Percentiles rank a stretch among this genome's conserved stretches.
Evolutionary conservation across 75 land plant species (phyloP).

Genomic region (Cryptomeria japonica): DNA sequence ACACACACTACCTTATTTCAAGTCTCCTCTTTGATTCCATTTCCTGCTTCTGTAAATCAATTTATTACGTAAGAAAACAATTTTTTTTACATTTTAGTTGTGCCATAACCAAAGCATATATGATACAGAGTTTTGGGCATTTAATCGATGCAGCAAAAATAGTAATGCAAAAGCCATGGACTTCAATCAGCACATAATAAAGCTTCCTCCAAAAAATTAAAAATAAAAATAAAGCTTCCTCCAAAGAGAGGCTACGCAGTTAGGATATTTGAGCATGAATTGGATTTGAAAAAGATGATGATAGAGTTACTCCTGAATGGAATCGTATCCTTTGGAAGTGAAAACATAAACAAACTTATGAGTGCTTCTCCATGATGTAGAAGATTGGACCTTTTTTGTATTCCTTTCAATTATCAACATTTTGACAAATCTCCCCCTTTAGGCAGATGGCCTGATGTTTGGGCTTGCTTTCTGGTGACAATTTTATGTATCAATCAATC

Average conservation of each 20-base stretch:
- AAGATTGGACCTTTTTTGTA: background rate
- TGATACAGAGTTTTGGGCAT: background rate
- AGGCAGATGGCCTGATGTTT: too few species aligned
- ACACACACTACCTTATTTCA: background rate
- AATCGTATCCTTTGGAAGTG: background rate
- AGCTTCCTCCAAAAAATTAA: background rate
- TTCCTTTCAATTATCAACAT: background rate
- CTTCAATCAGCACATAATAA: background rate
- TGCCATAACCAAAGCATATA: background rate
- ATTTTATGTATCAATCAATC: too few species aligned
- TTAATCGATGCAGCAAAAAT: background rate
- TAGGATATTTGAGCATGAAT: background rate
- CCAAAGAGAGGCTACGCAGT: background rate
- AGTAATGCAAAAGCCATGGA: background rate
- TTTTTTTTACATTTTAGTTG: background rate
- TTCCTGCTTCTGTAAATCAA: background rate
- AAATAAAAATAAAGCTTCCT: background rate
- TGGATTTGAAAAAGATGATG: background rate
- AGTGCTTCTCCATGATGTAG: background rate
- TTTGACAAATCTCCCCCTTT: too few species aligned
- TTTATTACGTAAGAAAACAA: background rate
- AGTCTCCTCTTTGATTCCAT: background rate
- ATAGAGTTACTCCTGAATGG: background rate
- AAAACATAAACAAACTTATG: background rate
- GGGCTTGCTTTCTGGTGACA: too few species aligned